Base-by-base conservation (phyloP, 805 yeast genomes). In the Kodamaea lidongshanica region DNA sequence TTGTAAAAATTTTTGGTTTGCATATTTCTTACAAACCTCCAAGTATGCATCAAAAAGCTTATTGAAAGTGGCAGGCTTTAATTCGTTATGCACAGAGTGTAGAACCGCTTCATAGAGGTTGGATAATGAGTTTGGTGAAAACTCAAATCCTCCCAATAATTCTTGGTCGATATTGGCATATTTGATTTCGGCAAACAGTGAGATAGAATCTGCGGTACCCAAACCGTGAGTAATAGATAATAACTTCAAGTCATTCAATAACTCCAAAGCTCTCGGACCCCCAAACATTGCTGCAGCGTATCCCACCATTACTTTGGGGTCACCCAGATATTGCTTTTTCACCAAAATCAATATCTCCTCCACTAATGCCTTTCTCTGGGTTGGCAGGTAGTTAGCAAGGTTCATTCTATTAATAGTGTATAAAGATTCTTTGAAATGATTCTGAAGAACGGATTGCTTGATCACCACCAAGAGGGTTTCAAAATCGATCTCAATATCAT, bases 281-380 rank as follows among this genome's bases (percentile, higher is more conserved):
- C 35, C 35, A 33, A 53, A 61, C 12, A 59, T 35, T 1, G 62
- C 44, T 0, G 54, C 50, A 18, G 52, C 49, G 40, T 64, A 64
- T 2, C 67, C 69, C 4, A 58, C 41, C 4, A 61, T 40, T 4
- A 61, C 48, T 19, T 58, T 52, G 2, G 67, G 67, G 5, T 57
- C 48, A 6, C 35, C 33, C 0, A 55, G 44, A 32, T 48, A 64
- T 34, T 53, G 54, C 7, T 37, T 39, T 10, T 46, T 40, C 19
- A 61, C 59, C 11, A 62, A 39, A 6, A 42, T 35, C 32, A 64
- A 43, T 7, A 64, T 50, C 28, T 64, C 65, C 3, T 45, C 38
- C 4, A 48, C 54, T 16, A 62, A 38, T 12, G 35, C 21, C 1
- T 13, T 13, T 20, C 52, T 46, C 21, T 61, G 52, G 0, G 16